phyloP scores from a whole-genome alignment of 768 basidiomycete genomes.

The Rhizopogon sp. region DNA sequence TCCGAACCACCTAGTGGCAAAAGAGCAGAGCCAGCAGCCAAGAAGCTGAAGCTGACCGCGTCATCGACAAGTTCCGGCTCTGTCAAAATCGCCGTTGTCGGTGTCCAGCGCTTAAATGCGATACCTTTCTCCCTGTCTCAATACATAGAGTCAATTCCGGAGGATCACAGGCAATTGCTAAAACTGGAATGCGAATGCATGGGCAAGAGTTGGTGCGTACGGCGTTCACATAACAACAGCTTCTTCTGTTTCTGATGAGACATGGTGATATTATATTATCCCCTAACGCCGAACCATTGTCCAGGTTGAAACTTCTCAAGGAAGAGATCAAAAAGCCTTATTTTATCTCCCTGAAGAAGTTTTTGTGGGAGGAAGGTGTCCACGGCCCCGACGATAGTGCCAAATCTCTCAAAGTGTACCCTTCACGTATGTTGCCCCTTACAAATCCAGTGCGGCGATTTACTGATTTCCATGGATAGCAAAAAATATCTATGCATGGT shows the following conservation, averaged over 20 bases:
- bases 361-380: conserved; percentile 63
- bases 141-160: conserved; percentile 48
- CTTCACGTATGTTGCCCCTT: conserved; percentile 47
- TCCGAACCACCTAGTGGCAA: conserved; percentile 24
- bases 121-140: conserved; percentile 63
- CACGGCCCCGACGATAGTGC: conserved; percentile 43
- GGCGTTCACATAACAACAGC: neutral
- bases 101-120: conserved; percentile 43
- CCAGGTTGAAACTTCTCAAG: conserved; percentile 69
- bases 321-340: conserved; percentile 75
- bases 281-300: conserved; percentile 6
- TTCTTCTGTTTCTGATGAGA: neutral
- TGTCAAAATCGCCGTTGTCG: conserved; percentile 7
- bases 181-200: conserved; percentile 68
- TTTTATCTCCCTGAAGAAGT: conserved; percentile 67
- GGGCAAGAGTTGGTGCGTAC: conserved; percentile 60
- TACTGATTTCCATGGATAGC: conserved; percentile 39
- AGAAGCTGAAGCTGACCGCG: conserved; percentile 41
- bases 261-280: neutral
- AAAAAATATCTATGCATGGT: conserved; percentile 87
- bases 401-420: conserved; percentile 60
- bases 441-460: conserved; percentile 5
- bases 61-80: conserved; percentile 17
- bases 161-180: conserved; percentile 54
- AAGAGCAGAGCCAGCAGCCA: conserved; percentile 29